A percentile compares a stretch with the other conserved stretches of the same genome.
phyloP scores from a whole-genome alignment of 1,139 yeast genomes.

The Geotrichum klebahnii region DNA sequence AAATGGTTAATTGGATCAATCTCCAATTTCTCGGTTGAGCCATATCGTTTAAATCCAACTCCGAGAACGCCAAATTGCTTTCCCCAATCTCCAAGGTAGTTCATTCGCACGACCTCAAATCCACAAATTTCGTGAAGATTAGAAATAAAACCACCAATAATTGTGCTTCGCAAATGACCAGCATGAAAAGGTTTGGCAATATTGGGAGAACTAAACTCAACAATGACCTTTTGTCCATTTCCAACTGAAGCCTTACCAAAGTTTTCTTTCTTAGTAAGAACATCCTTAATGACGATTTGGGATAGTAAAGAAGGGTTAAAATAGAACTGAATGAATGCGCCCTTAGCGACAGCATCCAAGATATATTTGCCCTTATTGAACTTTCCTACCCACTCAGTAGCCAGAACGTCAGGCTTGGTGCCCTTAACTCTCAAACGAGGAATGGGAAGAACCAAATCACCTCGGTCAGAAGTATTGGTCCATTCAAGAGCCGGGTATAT shows the following conservation, averaged over 20 bases:
- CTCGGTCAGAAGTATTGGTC: slow-evolving; percentile 81
- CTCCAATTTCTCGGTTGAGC: slow-evolving; percentile 66
- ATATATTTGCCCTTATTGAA: slow-evolving; percentile 56
- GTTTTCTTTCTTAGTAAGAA: slow-evolving; percentile 53
- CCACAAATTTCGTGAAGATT: slow-evolving; percentile 88
- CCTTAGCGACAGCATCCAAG: slow-evolving; percentile 71
- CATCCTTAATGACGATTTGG: slow-evolving; percentile 66
- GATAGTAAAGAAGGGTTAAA: slow-evolving; percentile 64
- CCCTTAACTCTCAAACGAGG: slow-evolving; percentile 93
- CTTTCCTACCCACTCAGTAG: slow-evolving; percentile 69
- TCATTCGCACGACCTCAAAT: slow-evolving; percentile 84
- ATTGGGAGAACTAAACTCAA: slow-evolving; percentile 96
- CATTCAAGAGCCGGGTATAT: slow-evolving; percentile 87
- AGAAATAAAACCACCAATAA: slow-evolving; percentile 94
- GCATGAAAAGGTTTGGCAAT: slow-evolving; percentile 99
- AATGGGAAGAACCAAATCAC: slow-evolving; percentile 86
- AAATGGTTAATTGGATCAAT: slow-evolving; percentile 89
- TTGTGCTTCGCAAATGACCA: slow-evolving; percentile 95
- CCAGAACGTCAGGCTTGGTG: slow-evolving; percentile 75
- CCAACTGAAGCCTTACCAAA: slow-evolving; percentile 81
- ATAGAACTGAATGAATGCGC: slow-evolving; percentile 88
- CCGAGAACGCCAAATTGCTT: slow-evolving; percentile 96
- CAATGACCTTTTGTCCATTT: slow-evolving; percentile 61
- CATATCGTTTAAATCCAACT: slow-evolving; percentile 83
- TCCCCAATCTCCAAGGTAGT: slow-evolving; percentile 99